Conservation (phyloP, 208 protist genomes). For the Tritrichomonas foetus region DNA sequence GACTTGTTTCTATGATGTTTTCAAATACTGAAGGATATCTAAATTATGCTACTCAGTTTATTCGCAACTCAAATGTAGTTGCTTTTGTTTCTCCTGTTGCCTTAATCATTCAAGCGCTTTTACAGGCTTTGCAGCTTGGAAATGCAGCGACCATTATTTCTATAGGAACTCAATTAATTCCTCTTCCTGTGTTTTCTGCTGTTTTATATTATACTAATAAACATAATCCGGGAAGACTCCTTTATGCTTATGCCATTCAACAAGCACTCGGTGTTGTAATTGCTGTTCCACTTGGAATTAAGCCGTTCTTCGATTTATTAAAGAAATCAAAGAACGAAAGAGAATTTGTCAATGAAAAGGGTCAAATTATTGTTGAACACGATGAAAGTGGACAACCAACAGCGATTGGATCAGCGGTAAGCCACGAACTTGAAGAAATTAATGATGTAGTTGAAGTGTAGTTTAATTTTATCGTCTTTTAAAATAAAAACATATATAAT, state of each 20-base stretch:
- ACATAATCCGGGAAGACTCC: background rate
- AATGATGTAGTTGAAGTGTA: no score
- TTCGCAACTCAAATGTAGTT: background rate
- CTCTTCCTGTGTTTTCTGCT: background rate
- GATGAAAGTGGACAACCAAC: no score
- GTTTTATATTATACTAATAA: slow-evolving; percentile 5
- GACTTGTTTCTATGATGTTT: background rate
- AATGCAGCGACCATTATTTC: background rate
- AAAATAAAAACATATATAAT: no score
- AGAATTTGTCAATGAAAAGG: background rate
- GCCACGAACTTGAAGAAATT: no score
- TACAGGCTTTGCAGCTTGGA: background rate
- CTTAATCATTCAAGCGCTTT: background rate
- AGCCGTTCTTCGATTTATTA: background rate
- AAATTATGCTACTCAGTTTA: background rate
- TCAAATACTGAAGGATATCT: background rate
- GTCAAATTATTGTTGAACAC: background rate
- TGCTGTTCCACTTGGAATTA: background rate
- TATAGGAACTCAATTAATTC: background rate
- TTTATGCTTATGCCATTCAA: background rate
- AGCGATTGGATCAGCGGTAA: no score
- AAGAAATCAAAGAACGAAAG: background rate
- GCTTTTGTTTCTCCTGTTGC: background rate
- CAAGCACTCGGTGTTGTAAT: background rate
- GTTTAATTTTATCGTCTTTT: no score